phyloP scores from a whole-genome alignment of 2,329 filamentous ascomycete species.

The Clonostachys rhizophaga region DNA sequence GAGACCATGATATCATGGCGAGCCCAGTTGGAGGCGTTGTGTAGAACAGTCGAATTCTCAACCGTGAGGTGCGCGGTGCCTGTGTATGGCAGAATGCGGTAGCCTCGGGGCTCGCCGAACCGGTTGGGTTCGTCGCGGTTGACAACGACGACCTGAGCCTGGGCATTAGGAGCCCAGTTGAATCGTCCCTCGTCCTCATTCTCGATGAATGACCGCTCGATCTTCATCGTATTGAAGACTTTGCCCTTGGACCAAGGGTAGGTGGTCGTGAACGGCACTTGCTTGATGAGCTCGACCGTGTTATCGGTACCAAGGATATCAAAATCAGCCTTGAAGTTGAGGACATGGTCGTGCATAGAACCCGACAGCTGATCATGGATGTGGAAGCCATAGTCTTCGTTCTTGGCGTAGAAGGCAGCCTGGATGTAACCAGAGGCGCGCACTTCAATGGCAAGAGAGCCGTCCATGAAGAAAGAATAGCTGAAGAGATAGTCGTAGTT shows the following conservation, averaged over 20 bases:
- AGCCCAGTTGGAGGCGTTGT: constrained; percentile 31
- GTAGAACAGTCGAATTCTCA: constrained; percentile 31
- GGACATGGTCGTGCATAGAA: constrained; percentile 29
- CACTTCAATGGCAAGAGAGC: constrained; percentile 28
- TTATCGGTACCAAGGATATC: constrained; percentile 27
- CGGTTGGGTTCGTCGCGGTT: constrained; percentile 37
- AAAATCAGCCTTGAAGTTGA: constrained; percentile 33
- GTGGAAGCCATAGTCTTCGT: constrained; percentile 24
- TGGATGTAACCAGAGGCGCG: constrained; percentile 31
- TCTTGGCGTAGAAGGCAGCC: constrained; percentile 27
- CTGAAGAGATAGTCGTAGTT: constrained; percentile 37
- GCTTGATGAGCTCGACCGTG: constrained; percentile 25
- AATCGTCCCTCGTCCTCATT: constrained; percentile 28
- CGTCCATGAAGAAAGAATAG: constrained; percentile 26
- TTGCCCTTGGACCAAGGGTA: constrained; percentile 44
- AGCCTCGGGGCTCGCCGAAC: constrained; percentile 41
- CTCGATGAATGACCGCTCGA: constrained; percentile 30
- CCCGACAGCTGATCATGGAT: constrained; percentile 29
- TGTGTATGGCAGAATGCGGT: constrained; percentile 28
- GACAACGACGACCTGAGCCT: constrained; percentile 35
- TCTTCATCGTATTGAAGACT: constrained; percentile 42
- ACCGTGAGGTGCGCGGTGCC: constrained; percentile 34
- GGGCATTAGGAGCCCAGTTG: constrained; percentile 35
- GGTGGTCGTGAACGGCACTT: constrained; percentile 10
- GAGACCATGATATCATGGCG: constrained; percentile 40